Evolutionary conservation across 176 grass and related monocot species (phyloP).

Genomic region (Chrysopogon serrulatus): DNA sequence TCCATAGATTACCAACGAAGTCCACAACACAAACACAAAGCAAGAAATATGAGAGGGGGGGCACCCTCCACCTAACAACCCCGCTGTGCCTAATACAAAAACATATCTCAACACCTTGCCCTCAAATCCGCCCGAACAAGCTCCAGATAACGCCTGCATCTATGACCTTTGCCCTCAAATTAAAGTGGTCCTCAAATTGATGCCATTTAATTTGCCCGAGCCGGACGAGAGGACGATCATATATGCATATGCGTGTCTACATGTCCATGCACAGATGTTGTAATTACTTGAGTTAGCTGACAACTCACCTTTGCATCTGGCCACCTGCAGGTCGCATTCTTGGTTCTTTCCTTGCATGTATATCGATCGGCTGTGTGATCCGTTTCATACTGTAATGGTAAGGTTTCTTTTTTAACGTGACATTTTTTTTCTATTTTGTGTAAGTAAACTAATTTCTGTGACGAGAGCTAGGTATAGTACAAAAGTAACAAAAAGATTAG

Average conservation of each 20-base stretch:
- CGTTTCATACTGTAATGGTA: too few relatives aligned
- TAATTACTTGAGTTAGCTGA: background rate
- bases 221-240: background rate
- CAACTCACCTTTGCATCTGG: background rate
- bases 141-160: background rate
- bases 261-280: background rate
- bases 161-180: background rate
- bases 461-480: background rate
- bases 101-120: too few relatives aligned
- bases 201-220: background rate
- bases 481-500: background rate
- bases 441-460: too few relatives aligned
- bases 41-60: too few relatives aligned
- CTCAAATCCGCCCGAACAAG: too few relatives aligned
- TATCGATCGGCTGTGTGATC: background rate
- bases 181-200: background rate
- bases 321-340: background rate
- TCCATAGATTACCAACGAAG: too few relatives aligned
- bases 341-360: background rate
- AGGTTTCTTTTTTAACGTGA: too few relatives aligned
- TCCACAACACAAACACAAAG: too few relatives aligned
- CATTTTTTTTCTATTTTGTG: too few relatives aligned
- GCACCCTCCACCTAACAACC: too few relatives aligned
- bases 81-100: too few relatives aligned
- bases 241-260: background rate